phyloP scores from a whole-genome alignment of 1,139 yeast species.

The Trichomonascaceae sp. region DNA sequence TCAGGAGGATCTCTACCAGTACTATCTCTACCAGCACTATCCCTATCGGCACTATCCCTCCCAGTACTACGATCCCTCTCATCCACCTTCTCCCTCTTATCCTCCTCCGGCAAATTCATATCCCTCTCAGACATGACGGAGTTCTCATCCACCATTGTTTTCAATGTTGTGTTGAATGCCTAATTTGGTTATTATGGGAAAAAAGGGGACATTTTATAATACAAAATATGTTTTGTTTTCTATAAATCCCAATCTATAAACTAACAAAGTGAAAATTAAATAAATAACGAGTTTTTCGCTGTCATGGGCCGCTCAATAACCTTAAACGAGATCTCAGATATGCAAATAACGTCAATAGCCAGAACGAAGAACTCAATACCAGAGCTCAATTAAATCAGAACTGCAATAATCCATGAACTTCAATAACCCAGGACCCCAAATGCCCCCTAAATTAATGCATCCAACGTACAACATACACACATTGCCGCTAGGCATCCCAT shows the following conservation, averaged over 20 bases:
- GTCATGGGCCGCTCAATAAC: not conserved
- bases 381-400: no score
- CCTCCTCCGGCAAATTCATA: not conserved
- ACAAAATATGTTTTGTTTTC: not conserved
- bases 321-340: not conserved
- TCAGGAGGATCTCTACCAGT: not conserved
- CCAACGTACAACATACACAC: constrained; percentile 36
- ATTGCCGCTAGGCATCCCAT: constrained; percentile 35
- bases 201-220: not conserved
- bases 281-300: not conserved
- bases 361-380: no score
- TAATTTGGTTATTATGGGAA: not conserved
- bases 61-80: not conserved
- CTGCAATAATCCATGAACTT: no score
- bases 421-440: no score
- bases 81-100: not conserved
- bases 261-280: not conserved
- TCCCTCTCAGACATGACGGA: not conserved
- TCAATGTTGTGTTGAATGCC: not conserved
- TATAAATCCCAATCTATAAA: not conserved
- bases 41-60: not conserved
- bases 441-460: no score
- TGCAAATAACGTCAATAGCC: not conserved
- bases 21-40: not conserved
- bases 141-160: not conserved